Percentiles rank a stretch among this genome's conserved stretches.
These are phyloP conservation scores for Saussurea involucrata DNA, from an alignment of 129 eudicot species.

Conservation along the genomic window DNA sequence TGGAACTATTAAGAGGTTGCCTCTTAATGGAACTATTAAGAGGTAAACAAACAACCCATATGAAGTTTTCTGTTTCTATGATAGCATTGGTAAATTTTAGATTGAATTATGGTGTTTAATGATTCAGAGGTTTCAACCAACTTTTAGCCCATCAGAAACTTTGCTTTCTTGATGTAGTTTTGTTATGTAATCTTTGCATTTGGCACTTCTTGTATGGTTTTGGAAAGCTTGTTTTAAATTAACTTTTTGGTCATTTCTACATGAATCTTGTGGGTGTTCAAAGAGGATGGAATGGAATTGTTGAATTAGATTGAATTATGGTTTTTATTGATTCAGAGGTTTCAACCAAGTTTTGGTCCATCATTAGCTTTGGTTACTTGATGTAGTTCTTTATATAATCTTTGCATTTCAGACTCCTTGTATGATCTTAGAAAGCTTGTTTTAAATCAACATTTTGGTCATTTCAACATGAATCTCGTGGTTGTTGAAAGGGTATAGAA, in stretches of 20 bases:
- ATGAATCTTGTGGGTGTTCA: slow-evolving; percentile 4
- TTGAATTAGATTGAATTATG: not conserved
- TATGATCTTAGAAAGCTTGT: not conserved
- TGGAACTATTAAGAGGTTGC: too few relatives aligned
- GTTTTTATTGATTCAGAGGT: not conserved
- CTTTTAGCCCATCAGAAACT: not conserved
- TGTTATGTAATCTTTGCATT: not conserved
- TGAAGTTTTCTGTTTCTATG: not conserved
- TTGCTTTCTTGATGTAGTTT: not conserved
- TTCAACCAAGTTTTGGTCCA: not conserved
- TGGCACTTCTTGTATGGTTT: not conserved
- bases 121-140: slow-evolving; percentile 3
- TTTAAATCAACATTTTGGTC: not conserved
- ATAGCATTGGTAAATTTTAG: not conserved
- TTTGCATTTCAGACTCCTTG: not conserved
- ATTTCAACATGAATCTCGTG: not conserved
- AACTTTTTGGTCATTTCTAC: not conserved
- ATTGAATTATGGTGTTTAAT: not conserved
- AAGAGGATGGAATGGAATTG: not conserved
- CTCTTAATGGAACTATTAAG: too few relatives aligned
- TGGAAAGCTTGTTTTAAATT: not conserved
- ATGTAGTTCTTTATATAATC: not conserved
- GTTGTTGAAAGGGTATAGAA: not conserved
- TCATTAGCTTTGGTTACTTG: not conserved
- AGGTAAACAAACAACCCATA: too few relatives aligned